Evolutionary conservation across 331 rosid species (phyloP).

Genomic region (Telfairia occidentalis): DNA sequence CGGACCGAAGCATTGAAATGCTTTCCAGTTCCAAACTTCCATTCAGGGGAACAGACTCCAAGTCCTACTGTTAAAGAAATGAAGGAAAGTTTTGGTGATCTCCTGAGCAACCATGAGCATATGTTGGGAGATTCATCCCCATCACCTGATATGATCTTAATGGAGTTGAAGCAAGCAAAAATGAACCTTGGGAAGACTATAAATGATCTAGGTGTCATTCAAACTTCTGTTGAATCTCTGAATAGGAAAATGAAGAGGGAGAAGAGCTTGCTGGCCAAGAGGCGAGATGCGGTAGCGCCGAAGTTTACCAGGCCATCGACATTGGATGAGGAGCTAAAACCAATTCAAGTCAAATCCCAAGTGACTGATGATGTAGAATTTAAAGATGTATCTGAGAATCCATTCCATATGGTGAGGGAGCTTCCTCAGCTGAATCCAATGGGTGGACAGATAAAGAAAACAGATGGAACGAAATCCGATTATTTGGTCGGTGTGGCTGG

Average conservation of each 20-base stretch:
- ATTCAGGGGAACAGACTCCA: constrained; percentile 22
- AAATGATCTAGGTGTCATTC: constrained; percentile 63
- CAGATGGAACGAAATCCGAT: constrained; percentile 29
- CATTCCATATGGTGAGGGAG: constrained; percentile 18
- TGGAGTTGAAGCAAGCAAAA: constrained; percentile 76
- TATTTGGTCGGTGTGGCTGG: constrained; percentile 19
- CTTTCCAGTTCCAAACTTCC: constrained; percentile 24
- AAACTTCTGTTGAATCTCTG: constrained; percentile 62
- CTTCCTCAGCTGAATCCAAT: constrained; percentile 15
- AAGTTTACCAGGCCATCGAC: not conserved
- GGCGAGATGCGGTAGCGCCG: constrained; percentile 33
- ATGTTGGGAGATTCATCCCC: constrained; percentile 35
- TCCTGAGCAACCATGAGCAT: constrained; percentile 21
- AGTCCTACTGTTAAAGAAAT: constrained; percentile 42
- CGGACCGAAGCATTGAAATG: constrained; percentile 58
- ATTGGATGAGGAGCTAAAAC: not conserved
- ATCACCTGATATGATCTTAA: constrained; percentile 47
- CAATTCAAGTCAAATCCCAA: constrained; percentile 25
- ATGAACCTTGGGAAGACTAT: constrained; percentile 70
- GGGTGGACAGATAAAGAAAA: constrained; percentile 23
- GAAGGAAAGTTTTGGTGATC: constrained; percentile 27
- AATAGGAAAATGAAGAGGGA: constrained; percentile 77
- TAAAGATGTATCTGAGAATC: constrained; percentile 10
- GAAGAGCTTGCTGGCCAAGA: constrained; percentile 52
- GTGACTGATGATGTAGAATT: constrained; percentile 18